Percentiles rank a stretch among this genome's conserved stretches.
Evolutionary conservation across 495 filamentous ascomycete genomes (phyloP).

Genomic region (Cenococcum geophilum): DNA sequence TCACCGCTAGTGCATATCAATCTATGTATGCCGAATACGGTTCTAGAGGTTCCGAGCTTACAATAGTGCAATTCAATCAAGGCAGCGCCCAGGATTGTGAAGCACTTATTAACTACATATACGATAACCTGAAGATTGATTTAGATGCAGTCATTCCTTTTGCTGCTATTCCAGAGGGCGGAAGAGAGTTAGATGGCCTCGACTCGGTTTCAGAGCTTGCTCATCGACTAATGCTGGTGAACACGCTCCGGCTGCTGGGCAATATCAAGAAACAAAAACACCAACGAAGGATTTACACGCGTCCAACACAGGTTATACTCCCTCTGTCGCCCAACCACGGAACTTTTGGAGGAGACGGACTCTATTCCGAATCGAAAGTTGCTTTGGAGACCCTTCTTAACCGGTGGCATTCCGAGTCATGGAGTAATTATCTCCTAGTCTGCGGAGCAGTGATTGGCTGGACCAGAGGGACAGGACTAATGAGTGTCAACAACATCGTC

Average conservation of each 20-base stretch:
- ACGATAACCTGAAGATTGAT: slow-evolving; percentile 20
- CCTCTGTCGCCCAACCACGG: slow-evolving; percentile 35
- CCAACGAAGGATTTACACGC: slow-evolving; percentile 3
- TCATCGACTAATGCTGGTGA: slow-evolving; percentile 18
- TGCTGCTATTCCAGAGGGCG: slow-evolving; percentile 31
- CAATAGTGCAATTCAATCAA: too few relatives aligned
- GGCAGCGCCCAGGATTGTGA: slow-evolving; percentile 32
- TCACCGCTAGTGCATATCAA: too few relatives aligned
- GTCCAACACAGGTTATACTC: slow-evolving; percentile 27
- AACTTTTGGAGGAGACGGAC: slow-evolving; percentile 31
- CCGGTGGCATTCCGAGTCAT: slow-evolving; percentile 24
- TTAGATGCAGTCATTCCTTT: slow-evolving; percentile 34
- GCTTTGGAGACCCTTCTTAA: slow-evolving; percentile 29
- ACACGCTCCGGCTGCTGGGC: slow-evolving; percentile 13
- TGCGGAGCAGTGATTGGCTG: slow-evolving; percentile 34
- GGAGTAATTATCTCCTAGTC: slow-evolving; percentile 25
- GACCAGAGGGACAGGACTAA: slow-evolving; percentile 31
- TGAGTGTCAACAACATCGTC: slow-evolving; percentile 26
- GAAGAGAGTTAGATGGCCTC: slow-evolving; percentile 28
- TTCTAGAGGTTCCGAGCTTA: too few relatives aligned
- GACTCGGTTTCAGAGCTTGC: slow-evolving; percentile 12
- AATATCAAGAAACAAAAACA: slow-evolving; percentile 9
- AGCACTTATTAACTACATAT: slow-evolving; percentile 26
- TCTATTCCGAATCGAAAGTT: slow-evolving; percentile 34
- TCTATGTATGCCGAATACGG: too few relatives aligned